Conservation (phyloP, 108 stramenopile genomes). For the Skeletonema grethae region DNA sequence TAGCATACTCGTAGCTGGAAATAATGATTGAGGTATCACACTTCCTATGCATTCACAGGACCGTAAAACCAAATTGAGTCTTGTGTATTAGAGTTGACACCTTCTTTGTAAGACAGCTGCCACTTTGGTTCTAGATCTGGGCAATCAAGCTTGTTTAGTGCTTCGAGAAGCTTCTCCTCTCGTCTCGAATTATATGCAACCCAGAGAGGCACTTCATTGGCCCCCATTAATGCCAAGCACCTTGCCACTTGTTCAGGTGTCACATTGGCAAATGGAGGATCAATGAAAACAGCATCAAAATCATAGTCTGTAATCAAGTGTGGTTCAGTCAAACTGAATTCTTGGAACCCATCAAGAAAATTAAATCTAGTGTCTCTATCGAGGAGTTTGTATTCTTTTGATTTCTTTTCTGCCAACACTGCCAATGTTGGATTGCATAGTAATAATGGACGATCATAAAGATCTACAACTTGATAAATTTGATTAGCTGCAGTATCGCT, state of each 20-base stretch:
- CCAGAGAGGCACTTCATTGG: conserved; percentile 20
- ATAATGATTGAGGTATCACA: too few species aligned
- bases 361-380: conserved; percentile 39
- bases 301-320: conserved; percentile 33
- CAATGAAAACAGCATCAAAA: conserved; percentile 44
- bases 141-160: conserved; percentile 19
- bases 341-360: conserved; percentile 26
- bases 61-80: conserved; percentile 36
- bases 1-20: too few species aligned
- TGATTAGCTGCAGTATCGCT: conserved; percentile 12
- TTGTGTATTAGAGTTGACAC: conserved; percentile 21
- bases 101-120: conserved; percentile 24
- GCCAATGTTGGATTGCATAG: conserved; percentile 39
- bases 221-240: conserved; percentile 27
- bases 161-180: conserved; percentile 27
- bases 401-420: conserved; percentile 33
- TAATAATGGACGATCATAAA: conserved; percentile 26
- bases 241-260: conserved; percentile 33
- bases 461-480: conserved; percentile 27
- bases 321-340: conserved; percentile 31
- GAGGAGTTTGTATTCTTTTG: conserved; percentile 25
- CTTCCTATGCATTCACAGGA: conserved; percentile 12
- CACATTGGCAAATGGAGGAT: conserved; percentile 46
- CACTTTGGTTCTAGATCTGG: conserved; percentile 31
- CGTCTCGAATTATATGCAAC: conserved; percentile 36